Evolutionary conservation across 768 basidiomycete genomes (phyloP), one percentile per base, ranked within the genome.

Genomic region (Pisolithus tinctorius): DNA sequence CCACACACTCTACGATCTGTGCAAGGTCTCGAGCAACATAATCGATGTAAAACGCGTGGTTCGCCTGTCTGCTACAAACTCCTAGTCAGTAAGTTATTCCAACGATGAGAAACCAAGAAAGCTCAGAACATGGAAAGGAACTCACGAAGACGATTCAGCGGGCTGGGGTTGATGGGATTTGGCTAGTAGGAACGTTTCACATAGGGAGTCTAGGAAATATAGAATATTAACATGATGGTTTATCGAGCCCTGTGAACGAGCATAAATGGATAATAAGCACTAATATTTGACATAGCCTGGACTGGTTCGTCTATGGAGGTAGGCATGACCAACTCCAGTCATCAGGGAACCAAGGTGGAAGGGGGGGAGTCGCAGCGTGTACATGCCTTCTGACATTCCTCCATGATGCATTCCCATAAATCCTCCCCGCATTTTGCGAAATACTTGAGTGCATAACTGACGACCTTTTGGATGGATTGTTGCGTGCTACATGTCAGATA

Each of bases 171-270:
- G 64, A 46, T 79, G 78, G 0, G 84, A 79, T 58, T 81, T 85
- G 44, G 82, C 80, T 31, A 86, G 73, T 3, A 88, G 73, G 30
- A 82, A 89, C 0, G 82, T 78, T 61, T 91, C 89, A 65, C 88
- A 93, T 11, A 96, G 76, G 0, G 87, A 83, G 67, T 95, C 93
- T 40, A 97, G 79, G 63, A 94, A 84, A 65, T 95, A 92, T 0
- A 96, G 73, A 53, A 95, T 85, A 67, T 96, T 96, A 59, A 97
- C 94, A n/a, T 90, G 76, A 29, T 86, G 82, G 66, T 96, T 94
- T 17, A 95, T 82, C 0, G 87, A 83, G 46, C 88, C 91, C 88
- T 89, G 31, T 25, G 16, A 47, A 37, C 43, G 46, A 48, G 20
- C 36, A 34, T 39, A 40, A 8, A n/a, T 26, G 30, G 44, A 2